Evolutionary conservation across 495 filamentous ascomycete genomes (phyloP).

Genomic region (Letharia lupina): DNA sequence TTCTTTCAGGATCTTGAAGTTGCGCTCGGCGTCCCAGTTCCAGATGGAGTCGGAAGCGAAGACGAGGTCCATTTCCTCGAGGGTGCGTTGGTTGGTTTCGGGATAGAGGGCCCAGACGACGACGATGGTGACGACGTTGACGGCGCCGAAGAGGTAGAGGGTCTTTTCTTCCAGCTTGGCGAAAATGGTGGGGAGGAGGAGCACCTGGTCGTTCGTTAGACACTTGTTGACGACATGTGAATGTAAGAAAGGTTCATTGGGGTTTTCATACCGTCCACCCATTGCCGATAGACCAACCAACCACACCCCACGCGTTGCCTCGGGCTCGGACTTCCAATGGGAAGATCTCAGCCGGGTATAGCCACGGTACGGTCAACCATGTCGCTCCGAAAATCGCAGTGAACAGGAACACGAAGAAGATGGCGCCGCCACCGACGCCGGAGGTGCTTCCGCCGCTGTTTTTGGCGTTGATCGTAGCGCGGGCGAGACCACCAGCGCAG

Average conservation of each 20-base stretch:
- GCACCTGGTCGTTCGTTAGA: constrained; percentile 27
- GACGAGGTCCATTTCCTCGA: constrained; percentile 39
- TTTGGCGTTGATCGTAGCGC: constrained; percentile 30
- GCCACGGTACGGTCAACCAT: no score
- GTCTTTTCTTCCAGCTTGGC: constrained; percentile 27
- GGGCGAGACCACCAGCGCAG: constrained; percentile 37
- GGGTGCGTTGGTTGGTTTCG: constrained; percentile 36
- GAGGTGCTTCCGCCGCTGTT: constrained; percentile 28
- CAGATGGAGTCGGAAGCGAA: constrained; percentile 30
- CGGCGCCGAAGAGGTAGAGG: constrained; percentile 35
- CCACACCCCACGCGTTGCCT: no score
- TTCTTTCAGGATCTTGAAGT: constrained; percentile 32
- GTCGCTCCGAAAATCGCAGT: no score
- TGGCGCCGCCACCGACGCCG: constrained; percentile 41
- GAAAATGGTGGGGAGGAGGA: constrained; percentile 33
- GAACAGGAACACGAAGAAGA: constrained; percentile 45
- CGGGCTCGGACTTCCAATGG: no score
- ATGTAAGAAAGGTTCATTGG: no score
- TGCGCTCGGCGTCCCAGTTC: constrained; percentile 30
- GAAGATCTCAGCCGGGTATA: no score
- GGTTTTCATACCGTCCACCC: no score
- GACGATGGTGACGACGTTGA: constrained; percentile 29
- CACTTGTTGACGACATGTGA: no score
- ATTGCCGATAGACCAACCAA: no score
- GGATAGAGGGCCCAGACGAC: constrained; percentile 38